Percentiles rank a stretch among this genome's conserved stretches.
Evolutionary conservation across 805 yeast genomes (phyloP).

Genomic region (Torulaspora franciscae): DNA sequence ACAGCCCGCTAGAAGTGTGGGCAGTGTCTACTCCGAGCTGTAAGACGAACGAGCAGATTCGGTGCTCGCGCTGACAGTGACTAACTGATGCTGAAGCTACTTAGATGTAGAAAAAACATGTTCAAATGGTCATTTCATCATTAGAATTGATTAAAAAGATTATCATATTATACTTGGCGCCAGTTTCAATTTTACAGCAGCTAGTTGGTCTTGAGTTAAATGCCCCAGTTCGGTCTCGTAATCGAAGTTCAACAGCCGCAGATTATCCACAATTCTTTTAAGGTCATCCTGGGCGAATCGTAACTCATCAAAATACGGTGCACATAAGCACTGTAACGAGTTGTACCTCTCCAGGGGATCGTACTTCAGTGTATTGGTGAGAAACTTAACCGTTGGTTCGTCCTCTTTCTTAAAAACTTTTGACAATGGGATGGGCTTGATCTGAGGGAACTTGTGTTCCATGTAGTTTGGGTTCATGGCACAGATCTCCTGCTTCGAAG

Average conservation of each 20-base stretch:
- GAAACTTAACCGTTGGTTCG: conserved; percentile 48
- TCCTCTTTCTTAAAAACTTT: conserved; percentile 56
- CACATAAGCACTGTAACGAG: conserved; percentile 40
- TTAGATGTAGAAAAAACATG: too few species aligned
- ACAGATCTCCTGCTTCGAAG: conserved; percentile 83
- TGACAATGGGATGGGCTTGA: conserved; percentile 68
- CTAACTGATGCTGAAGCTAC: too few species aligned
- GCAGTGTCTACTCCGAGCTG: too few species aligned
- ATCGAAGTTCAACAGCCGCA: conserved; percentile 29
- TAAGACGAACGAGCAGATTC: too few species aligned
- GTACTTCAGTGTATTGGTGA: conserved; percentile 56
- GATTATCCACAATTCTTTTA: conserved; percentile 18
- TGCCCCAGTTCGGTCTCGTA: conserved; percentile 28
- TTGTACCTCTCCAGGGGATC: conserved; percentile 62
- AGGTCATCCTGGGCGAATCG: conserved; percentile 22
- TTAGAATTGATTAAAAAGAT: conserved; percentile 3
- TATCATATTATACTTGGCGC: conserved; percentile 14
- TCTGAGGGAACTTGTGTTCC: conserved; percentile 93
- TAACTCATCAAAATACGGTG: conserved; percentile 32
- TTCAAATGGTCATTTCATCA: conserved; percentile 8
- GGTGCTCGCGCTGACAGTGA: too few species aligned
- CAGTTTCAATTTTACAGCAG: conserved; percentile 25
- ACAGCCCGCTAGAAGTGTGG: too few species aligned
- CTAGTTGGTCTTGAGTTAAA: conserved; percentile 26
- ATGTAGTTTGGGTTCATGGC: conserved; percentile 95